These are phyloP conservation scores for Cicer arietinum DNA, from an alignment of 306 rosid species.

Conservation along the genomic window DNA sequence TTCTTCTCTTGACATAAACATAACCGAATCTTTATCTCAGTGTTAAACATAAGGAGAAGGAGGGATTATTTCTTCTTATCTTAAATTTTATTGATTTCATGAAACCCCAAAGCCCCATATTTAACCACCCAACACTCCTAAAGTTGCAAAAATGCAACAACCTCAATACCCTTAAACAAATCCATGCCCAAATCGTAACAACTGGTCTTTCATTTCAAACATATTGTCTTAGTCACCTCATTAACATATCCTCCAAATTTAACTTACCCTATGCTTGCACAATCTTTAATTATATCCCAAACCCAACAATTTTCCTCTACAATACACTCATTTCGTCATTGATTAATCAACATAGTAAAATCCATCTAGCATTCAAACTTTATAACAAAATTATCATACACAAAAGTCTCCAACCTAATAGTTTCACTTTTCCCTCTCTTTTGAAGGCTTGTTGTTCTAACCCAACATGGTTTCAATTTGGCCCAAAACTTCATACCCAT, in stretches of 20 bases:
- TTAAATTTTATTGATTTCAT: slow-evolving; percentile 4
- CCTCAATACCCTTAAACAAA: slow-evolving; percentile 45
- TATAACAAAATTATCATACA: slow-evolving; percentile 43
- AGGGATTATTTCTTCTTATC: background rate
- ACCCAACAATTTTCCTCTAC: slow-evolving; percentile 54
- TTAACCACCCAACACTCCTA: slow-evolving; percentile 44
- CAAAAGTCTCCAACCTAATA: slow-evolving; percentile 46
- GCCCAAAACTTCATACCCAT: slow-evolving; percentile 52
- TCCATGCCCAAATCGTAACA: slow-evolving; percentile 51
- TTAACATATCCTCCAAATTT: slow-evolving; percentile 44
- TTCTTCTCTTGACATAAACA: too few species aligned
- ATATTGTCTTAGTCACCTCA: slow-evolving; percentile 52
- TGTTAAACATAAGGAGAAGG: too few species aligned
- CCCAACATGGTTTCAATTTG: slow-evolving; percentile 45
- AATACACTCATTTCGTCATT: slow-evolving; percentile 59
- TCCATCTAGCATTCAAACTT: slow-evolving; percentile 48
- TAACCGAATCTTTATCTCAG: too few species aligned
- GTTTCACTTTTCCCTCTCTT: slow-evolving; percentile 61
- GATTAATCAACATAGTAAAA: background rate
- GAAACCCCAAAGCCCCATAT: slow-evolving; percentile 43
- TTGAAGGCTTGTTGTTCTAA: slow-evolving; percentile 48
- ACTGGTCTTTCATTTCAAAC: slow-evolving; percentile 49
- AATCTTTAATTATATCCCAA: slow-evolving; percentile 45
- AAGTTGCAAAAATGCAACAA: slow-evolving; percentile 41
- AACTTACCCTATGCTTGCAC: slow-evolving; percentile 42